phyloP scores from a whole-genome alignment of 768 basidiomycete species.

The Pleurotus giganteus region DNA sequence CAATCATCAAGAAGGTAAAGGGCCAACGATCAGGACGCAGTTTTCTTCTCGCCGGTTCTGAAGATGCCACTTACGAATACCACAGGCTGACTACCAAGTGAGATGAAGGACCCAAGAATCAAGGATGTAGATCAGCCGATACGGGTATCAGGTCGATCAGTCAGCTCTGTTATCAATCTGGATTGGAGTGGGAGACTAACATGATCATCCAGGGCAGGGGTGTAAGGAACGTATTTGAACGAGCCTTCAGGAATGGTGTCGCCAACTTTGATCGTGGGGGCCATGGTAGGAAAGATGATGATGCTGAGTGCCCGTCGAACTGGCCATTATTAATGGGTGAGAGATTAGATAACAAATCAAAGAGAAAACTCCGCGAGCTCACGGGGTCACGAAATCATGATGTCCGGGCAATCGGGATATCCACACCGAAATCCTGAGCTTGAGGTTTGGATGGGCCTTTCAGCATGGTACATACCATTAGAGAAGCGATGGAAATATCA shows the following conservation, averaged over 20 bases:
- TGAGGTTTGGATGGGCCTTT: not conserved
- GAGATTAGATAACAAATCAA: slow-evolving; percentile 8
- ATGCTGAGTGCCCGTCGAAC: not conserved
- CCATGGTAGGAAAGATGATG: slow-evolving; percentile 17
- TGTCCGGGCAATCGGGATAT: slow-evolving; percentile 6
- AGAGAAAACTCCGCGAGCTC: slow-evolving; percentile 4
- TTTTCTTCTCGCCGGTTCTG: not conserved
- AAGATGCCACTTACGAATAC: slow-evolving; percentile 49
- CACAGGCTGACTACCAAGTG: slow-evolving; percentile 52
- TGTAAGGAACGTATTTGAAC: slow-evolving; percentile 58
- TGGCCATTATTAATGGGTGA: not conserved
- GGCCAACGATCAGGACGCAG: not conserved
- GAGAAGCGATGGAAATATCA: not conserved
- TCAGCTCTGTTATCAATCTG: not conserved
- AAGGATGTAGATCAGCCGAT: not conserved
- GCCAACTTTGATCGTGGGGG: slow-evolving; percentile 46
- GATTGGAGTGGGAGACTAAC: slow-evolving; percentile 31
- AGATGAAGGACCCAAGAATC: slow-evolving; percentile 1
- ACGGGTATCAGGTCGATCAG: not conserved
- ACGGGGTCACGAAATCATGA: not conserved
- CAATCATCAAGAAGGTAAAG: not conserved
- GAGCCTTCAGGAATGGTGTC: slow-evolving; percentile 44
- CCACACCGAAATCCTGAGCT: not conserved
- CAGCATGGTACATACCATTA: not conserved
- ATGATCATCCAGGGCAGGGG: slow-evolving; percentile 58